phyloP scores from a whole-genome alignment of 2,329 filamentous ascomycete species.

The Hirsutella thompsonii region DNA sequence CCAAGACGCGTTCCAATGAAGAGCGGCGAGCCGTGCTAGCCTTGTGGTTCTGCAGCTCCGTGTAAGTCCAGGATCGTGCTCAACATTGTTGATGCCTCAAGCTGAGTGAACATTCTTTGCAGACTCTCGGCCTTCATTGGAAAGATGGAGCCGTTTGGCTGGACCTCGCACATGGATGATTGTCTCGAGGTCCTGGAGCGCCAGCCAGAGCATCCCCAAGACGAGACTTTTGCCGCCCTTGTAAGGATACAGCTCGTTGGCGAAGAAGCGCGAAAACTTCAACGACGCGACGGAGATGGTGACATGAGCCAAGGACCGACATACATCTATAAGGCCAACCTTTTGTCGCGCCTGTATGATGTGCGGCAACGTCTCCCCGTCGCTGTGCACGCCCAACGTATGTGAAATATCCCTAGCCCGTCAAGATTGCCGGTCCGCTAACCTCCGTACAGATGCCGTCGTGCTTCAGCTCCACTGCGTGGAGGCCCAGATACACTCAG shows the following conservation, averaged over 20 bases:
- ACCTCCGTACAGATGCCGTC: slow-evolving; percentile 12
- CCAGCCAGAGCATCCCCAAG: slow-evolving; percentile 31
- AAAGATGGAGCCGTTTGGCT: slow-evolving; percentile 37
- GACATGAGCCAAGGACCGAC: slow-evolving; percentile 15
- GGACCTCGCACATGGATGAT: slow-evolving; percentile 47
- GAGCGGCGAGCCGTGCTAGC: slow-evolving; percentile 35
- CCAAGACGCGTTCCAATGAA: slow-evolving; percentile 29
- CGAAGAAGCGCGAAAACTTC: slow-evolving; percentile 22
- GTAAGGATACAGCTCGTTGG: slow-evolving; percentile 24
- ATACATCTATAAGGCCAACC: slow-evolving; percentile 18
- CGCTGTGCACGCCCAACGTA: slow-evolving; percentile 14
- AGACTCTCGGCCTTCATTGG: slow-evolving; percentile 27
- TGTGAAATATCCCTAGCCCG: slow-evolving; percentile 3
- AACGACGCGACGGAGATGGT: slow-evolving; percentile 16
- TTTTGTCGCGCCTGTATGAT: slow-evolving; percentile 15
- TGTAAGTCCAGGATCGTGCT: slow-evolving; percentile 12
- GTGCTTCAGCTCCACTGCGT: slow-evolving; percentile 15
- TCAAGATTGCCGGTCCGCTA: not conserved
- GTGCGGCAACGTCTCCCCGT: slow-evolving; percentile 12
- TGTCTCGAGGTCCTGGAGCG: slow-evolving; percentile 33
- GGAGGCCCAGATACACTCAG: slow-evolving; percentile 18
- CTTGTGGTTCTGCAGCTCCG: slow-evolving; percentile 27
- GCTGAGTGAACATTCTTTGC: not conserved
- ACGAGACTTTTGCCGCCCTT: slow-evolving; percentile 29
- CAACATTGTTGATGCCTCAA: not conserved